A percentile compares a stretch with the other conserved stretches of the same genome.
These are phyloP conservation scores for Myrmaecium sp. DNA, from an alignment of 2,329 filamentous ascomycete genomes.

Conservation along the genomic window DNA sequence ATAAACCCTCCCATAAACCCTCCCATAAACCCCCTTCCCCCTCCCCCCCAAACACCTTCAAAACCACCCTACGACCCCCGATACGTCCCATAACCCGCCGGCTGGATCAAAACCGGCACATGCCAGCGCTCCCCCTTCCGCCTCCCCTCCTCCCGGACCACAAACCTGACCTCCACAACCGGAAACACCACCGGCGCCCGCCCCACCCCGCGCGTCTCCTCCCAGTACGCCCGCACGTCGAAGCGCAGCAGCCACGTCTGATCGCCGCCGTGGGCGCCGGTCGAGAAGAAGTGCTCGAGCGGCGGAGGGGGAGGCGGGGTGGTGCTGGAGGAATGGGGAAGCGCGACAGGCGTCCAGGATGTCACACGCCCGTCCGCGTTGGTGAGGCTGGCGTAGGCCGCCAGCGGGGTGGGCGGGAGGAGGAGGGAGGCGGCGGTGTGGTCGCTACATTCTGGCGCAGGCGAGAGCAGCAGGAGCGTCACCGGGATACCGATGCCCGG, in stretches of 20 bases:
- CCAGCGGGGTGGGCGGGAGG: slow-evolving; percentile 13
- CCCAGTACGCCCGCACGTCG: slow-evolving; percentile 57
- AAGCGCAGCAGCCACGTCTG: slow-evolving; percentile 51
- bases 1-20: background rate
- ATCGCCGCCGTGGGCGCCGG: slow-evolving; percentile 2
- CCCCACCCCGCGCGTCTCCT: slow-evolving; percentile 31
- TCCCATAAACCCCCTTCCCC: slow-evolving; percentile 2
- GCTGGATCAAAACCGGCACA: slow-evolving; percentile 60
- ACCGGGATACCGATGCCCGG: slow-evolving; percentile 52
- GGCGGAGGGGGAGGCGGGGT: slow-evolving; percentile 18
- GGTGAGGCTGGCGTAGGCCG: slow-evolving; percentile 46
- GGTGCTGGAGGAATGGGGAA: slow-evolving; percentile 23
- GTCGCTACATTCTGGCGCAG: too few relatives aligned
- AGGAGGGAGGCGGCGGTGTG: slow-evolving; percentile 11
- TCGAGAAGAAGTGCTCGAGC: slow-evolving; percentile 21
- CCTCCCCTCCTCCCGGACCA: slow-evolving; percentile 25
- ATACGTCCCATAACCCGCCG: slow-evolving; percentile 71
- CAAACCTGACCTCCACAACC: slow-evolving; percentile 38
- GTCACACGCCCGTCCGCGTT: slow-evolving; percentile 62
- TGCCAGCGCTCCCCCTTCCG: slow-evolving; percentile 49
- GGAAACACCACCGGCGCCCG: slow-evolving; percentile 42
- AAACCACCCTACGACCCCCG: slow-evolving; percentile 44
- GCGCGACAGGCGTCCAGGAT: slow-evolving; percentile 42
- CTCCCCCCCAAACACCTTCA: slow-evolving; percentile 6
- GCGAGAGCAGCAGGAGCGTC: slow-evolving; percentile 35